Base-by-base conservation (phyloP, 2,329 filamentous ascomycete species). In the Bertia moriformis region DNA sequence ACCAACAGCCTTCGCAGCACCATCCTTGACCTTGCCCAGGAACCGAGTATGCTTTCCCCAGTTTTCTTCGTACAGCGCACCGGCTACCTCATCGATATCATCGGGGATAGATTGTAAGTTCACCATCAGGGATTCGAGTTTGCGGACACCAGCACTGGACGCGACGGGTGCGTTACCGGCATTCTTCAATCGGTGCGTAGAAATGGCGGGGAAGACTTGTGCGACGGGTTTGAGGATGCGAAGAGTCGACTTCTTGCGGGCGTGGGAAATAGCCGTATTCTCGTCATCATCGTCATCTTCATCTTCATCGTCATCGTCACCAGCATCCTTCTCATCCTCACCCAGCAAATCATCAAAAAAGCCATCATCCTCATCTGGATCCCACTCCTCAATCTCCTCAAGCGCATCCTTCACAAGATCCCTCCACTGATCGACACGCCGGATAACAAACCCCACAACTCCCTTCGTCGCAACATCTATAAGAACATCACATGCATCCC, bases 401-500 rank as follows among this genome's bases (percentile, higher is more conserved):
- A 56, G 51, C 22, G 55, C 53, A 15, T 48, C 52, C 24, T 69
- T 59, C 43, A 79, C 57, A 38, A 73, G 58, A 37, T 69, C 71
- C 19, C 71, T 54, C 55, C 66, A 73, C 48, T 73, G 59, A 48
- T 72, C 65, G 14, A 69, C 72, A 44, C 70, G 73, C 47, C 59
- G 57, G 10, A 71, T 60, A 19, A 75, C 65, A 37, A 77, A 55
- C 0, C 67, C 71, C 2, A 67, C 65, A 17, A 78, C 57, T 0
- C 72, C 75, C 27, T 68, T 58, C 5, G 51, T 52, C 32, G 66
- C 65, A 35, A 76, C 47, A 33, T 62, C 60, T 2, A 66, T 51
- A 37, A 77, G 40, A 15, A 58, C 56, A 53, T 79, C 75, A 46
- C 74, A 79, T 14, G 65, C 58, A 47, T 74, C 70, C 74, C 75